phyloP scores from a whole-genome alignment of 495 filamentous ascomycete genomes.

The Aspergillus bertholletiae region DNA sequence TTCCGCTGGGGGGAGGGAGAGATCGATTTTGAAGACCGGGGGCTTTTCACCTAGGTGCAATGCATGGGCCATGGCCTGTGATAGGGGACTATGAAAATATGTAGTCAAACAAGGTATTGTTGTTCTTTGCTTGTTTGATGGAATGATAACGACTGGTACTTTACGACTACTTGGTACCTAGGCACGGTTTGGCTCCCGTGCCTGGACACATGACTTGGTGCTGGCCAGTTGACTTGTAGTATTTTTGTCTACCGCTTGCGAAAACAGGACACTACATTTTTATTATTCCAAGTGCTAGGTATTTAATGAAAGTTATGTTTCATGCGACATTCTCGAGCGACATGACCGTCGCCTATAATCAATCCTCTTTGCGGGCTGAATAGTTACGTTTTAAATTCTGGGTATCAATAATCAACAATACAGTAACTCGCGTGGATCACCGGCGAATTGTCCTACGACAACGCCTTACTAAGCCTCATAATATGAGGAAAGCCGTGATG shows the following conservation, averaged over 20 bases:
- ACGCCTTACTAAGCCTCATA: not conserved
- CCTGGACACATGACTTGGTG: not conserved
- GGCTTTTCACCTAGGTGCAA: conserved; percentile 8
- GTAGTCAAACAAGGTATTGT: not conserved
- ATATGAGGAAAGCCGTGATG: not conserved
- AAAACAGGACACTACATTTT: too few relatives aligned
- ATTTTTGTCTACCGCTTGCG: too few relatives aligned
- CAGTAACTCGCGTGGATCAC: too few relatives aligned
- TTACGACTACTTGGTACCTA: not conserved
- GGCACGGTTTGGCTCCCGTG: not conserved
- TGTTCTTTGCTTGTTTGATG: not conserved
- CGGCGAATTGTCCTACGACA: not conserved
- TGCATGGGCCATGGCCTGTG: not conserved
- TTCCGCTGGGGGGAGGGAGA: conserved; percentile 52
- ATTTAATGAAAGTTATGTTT: too few relatives aligned
- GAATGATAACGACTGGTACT: too few relatives aligned
- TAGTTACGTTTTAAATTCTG: not conserved
- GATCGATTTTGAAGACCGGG: conserved; percentile 52
- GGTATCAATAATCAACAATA: not conserved
- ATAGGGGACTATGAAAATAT: not conserved
- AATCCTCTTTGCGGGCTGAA: too few relatives aligned
- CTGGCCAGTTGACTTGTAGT: too few relatives aligned
- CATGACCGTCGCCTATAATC: too few relatives aligned
- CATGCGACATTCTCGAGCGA: too few relatives aligned
- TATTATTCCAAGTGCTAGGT: too few relatives aligned